Conservation (phyloP, 192 early-diverging fungal species). For the Mortierella claussenii region DNA sequence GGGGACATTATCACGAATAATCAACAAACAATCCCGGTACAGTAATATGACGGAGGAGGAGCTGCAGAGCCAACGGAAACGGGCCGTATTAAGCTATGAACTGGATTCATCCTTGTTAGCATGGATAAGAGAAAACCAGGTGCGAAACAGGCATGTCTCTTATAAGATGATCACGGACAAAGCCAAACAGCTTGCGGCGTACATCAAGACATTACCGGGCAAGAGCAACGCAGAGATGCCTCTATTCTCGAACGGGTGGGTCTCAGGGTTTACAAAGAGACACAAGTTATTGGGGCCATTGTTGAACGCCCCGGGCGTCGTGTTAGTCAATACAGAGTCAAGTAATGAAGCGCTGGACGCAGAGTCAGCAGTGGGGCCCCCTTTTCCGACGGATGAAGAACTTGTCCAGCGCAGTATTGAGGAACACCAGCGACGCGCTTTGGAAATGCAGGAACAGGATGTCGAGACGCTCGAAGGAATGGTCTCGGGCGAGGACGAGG, state of each 20-base stretch:
- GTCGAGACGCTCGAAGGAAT: background rate
- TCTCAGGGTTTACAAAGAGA: slow-evolving; percentile 49
- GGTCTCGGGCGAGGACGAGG: background rate
- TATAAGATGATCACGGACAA: slow-evolving; percentile 51
- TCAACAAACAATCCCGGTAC: slow-evolving; percentile 19
- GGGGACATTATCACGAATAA: slow-evolving; percentile 42
- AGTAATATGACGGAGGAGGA: slow-evolving; percentile 22
- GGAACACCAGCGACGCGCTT: background rate
- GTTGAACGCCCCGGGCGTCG: slow-evolving; percentile 25
- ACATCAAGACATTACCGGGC: slow-evolving; percentile 25
- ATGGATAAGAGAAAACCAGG: slow-evolving; percentile 37
- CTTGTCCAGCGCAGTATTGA: slow-evolving; percentile 3
- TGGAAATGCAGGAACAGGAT: background rate
- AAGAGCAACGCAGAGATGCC: slow-evolving; percentile 7
- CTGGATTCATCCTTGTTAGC: slow-evolving; percentile 24
- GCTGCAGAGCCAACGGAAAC: slow-evolving; percentile 30
- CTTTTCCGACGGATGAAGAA: slow-evolving; percentile 28
- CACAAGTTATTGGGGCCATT: slow-evolving; percentile 13
- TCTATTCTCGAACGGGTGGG: slow-evolving; percentile 46
- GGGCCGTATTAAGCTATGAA: slow-evolving; percentile 27
- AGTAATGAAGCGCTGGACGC: background rate
- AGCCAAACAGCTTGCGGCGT: slow-evolving; percentile 19
- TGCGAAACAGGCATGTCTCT: slow-evolving; percentile 22
- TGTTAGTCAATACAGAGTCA: background rate
- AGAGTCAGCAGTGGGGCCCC: background rate